Conservation (phyloP, 2,329 filamentous ascomycete species). For the Ceratocystis papillata region DNA sequence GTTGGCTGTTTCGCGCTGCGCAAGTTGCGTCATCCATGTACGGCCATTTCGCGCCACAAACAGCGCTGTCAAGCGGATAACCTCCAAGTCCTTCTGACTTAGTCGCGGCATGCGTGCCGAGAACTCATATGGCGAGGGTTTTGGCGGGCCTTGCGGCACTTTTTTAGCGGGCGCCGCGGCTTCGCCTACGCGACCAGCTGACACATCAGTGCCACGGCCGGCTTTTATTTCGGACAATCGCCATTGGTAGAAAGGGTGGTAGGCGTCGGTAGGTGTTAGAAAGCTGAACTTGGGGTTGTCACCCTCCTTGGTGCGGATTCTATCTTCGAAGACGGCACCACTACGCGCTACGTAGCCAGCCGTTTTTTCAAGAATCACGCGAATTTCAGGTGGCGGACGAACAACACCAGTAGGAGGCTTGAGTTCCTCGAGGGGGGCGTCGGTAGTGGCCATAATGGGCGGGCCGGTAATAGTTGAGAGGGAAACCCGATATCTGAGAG, state of each 20-base stretch:
- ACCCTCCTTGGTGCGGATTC: constrained; percentile 74
- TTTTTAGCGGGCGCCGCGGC: constrained; percentile 40
- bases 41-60: constrained; percentile 90
- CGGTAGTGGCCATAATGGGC: constrained; percentile 26
- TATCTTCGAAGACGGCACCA: constrained; percentile 62
- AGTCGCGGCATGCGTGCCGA: constrained; percentile 96
- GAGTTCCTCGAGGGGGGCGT: constrained; percentile 51
- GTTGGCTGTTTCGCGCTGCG: constrained; percentile 79
- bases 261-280: constrained; percentile 66
- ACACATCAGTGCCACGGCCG: constrained; percentile 68
- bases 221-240: constrained; percentile 73
- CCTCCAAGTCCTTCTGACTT: constrained; percentile 79
- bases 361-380: constrained; percentile 80
- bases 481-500: neutral
- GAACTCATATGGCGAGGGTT: constrained; percentile 81
- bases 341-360: constrained; percentile 76
- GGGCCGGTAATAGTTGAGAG: neutral
- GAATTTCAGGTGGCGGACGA: constrained; percentile 79
- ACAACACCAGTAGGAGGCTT: constrained; percentile 77
- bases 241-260: constrained; percentile 84
- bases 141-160: constrained; percentile 69
- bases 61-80: constrained; percentile 66
- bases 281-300: constrained; percentile 88
- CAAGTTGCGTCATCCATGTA: constrained; percentile 79
- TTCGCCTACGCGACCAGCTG: constrained; percentile 63